Evolutionary conservation across 495 filamentous ascomycete species (phyloP).

Genomic region (Xylaria longipes): DNA sequence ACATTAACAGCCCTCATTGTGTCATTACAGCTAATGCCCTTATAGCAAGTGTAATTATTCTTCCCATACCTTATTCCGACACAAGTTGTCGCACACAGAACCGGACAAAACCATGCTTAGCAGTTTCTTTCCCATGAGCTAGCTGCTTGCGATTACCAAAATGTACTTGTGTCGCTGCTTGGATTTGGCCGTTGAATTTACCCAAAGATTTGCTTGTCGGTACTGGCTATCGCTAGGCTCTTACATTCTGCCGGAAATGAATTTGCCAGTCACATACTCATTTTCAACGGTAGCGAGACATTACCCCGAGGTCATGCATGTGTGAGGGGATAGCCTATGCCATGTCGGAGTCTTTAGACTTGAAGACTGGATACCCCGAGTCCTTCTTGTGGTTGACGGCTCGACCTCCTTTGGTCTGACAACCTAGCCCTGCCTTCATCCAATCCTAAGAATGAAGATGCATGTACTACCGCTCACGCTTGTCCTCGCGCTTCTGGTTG

Average conservation of each 20-base stretch:
- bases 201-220: conserved; percentile 6
- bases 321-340: not conserved
- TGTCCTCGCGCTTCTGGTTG: conserved; percentile 25
- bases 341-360: not conserved
- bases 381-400: not conserved
- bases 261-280: conserved; percentile 9
- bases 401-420: not conserved
- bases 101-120: too few species aligned
- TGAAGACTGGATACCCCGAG: not conserved
- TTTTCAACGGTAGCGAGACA: conserved; percentile 13
- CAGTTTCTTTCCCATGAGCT: not conserved
- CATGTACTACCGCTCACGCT: conserved; percentile 23
- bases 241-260: conserved; percentile 39
- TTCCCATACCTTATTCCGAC: too few species aligned
- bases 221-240: conserved; percentile 9
- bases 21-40: too few species aligned
- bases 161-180: not conserved
- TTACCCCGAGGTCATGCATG: conserved; percentile 10
- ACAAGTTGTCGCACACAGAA: too few species aligned
- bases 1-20: too few species aligned
- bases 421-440: not conserved
- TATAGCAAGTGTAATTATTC: too few species aligned
- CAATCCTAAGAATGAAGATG: conserved; percentile 13
- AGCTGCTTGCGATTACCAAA: not conserved
- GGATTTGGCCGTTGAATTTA: conserved; percentile 15